These are phyloP conservation scores for Yamadazyma jaroonii DNA, from an alignment of 1,139 yeast species.

Conservation along the genomic window DNA sequence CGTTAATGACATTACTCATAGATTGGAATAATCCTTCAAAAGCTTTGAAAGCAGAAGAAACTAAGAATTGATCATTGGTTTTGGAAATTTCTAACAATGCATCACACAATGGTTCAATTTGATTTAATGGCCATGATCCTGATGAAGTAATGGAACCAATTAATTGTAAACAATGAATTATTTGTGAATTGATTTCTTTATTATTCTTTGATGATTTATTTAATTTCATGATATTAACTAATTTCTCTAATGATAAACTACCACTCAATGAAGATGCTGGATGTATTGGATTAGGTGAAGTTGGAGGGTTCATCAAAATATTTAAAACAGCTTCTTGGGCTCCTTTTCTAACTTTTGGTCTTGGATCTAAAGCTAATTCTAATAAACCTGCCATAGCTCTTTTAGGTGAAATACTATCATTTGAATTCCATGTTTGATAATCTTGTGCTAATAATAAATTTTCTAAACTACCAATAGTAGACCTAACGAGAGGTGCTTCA, in stretches of 20 bases:
- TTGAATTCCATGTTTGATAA: conserved; percentile 62
- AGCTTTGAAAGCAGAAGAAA: conserved; percentile 77
- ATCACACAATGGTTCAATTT: conserved; percentile 74
- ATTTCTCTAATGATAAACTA: conserved; percentile 59
- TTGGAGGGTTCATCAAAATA: conserved; percentile 67
- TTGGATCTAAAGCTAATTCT: conserved; percentile 77
- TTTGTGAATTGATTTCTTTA: conserved; percentile 49
- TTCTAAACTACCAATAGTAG: conserved; percentile 85
- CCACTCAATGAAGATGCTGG: conserved; percentile 72
- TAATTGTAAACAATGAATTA: conserved; percentile 78
- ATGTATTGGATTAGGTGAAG: conserved; percentile 78
- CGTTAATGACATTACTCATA: conserved; percentile 63
- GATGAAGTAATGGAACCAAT: conserved; percentile 66
- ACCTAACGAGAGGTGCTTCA: conserved; percentile 81
- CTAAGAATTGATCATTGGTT: conserved; percentile 80
- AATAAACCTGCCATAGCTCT: conserved; percentile 81
- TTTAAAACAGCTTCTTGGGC: conserved; percentile 81
- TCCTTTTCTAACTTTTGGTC: conserved; percentile 96
- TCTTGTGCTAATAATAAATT: conserved; percentile 79
- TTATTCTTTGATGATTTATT: conserved; percentile 34
- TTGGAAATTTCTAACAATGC: conserved; percentile 70
- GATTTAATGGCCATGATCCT: conserved; percentile 76
- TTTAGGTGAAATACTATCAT: conserved; percentile 65
- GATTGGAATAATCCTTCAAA: conserved; percentile 82
- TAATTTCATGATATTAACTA: conserved; percentile 41